A percentile compares a stretch with the other conserved stretches of the same genome.
phyloP scores from a whole-genome alignment of 2,329 filamentous ascomycete genomes.

The Ophiostoma ips region DNA sequence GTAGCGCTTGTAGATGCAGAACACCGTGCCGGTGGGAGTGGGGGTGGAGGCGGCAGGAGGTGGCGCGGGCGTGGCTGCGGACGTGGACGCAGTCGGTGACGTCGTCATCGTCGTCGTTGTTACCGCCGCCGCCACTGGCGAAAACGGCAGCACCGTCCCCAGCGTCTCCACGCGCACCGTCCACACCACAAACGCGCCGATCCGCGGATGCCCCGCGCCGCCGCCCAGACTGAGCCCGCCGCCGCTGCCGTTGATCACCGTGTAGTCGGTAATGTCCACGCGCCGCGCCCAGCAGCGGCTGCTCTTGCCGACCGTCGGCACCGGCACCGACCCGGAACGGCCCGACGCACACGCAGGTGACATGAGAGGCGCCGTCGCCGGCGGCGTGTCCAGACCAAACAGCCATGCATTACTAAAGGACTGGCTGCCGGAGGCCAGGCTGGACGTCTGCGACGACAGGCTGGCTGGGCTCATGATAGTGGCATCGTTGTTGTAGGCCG shows the following conservation, averaged over 20 bases:
- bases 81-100: constrained; percentile 19
- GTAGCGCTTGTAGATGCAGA: constrained; percentile 60
- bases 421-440: background rate
- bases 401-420: constrained; percentile 1
- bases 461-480: background rate
- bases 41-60: no score
- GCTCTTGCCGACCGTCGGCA: background rate
- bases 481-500: constrained; percentile 23
- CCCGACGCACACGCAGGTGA: no score
- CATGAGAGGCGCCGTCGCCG: background rate
- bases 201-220: constrained; percentile 24
- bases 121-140: background rate
- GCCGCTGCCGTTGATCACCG: constrained; percentile 35
- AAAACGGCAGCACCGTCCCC: constrained; percentile 28
- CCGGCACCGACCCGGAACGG: background rate
- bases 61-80: no score
- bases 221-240: constrained; percentile 17
- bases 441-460: background rate
- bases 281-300: constrained; percentile 52
- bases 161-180: constrained; percentile 80
- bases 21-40: constrained; percentile 17
- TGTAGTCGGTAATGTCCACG: constrained; percentile 44
- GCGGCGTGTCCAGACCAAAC: background rate
- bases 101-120: background rate
- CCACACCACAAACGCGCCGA: constrained; percentile 92